phyloP scores from a whole-genome alignment of 2,329 filamentous ascomycete genomes.

The Pseudogymnoascus sp. region DNA sequence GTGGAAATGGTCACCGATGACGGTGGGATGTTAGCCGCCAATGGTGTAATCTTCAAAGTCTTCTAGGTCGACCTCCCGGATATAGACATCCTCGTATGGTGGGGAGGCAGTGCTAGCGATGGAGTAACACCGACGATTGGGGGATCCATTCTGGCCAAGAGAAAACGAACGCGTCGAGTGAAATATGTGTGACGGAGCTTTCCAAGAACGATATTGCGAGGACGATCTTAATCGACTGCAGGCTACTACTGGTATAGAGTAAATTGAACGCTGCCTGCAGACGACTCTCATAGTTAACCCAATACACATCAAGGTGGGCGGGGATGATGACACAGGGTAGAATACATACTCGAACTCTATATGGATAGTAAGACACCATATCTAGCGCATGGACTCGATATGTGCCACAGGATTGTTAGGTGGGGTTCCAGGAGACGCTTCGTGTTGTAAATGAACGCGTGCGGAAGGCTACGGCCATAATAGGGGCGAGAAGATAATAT shows the following conservation, averaged over 20 bases:
- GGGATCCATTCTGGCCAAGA: neutral
- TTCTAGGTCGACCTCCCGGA: neutral
- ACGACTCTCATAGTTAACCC: neutral
- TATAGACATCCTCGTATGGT: neutral
- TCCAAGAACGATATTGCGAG: neutral
- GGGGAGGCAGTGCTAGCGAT: neutral
- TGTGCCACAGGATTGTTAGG: neutral
- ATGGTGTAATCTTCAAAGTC: conserved; percentile 17
- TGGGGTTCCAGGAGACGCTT: neutral
- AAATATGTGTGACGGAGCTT: neutral
- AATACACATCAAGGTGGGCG: neutral
- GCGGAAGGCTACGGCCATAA: neutral
- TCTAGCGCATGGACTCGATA: neutral
- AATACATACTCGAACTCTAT: neutral
- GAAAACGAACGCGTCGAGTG: neutral
- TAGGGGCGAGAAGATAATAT: neutral
- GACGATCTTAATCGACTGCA: neutral
- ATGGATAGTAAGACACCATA: neutral
- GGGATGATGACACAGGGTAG: neutral
- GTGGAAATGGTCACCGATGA: conserved; percentile 36
- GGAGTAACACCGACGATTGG: neutral
- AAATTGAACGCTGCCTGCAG: neutral
- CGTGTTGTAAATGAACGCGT: neutral
- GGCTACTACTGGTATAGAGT: neutral
- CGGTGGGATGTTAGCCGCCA: conserved; percentile 39